Base-by-base conservation (phyloP, 202 grass and related monocot genomes). In the Thinopyrum obtusiflorum region DNA sequence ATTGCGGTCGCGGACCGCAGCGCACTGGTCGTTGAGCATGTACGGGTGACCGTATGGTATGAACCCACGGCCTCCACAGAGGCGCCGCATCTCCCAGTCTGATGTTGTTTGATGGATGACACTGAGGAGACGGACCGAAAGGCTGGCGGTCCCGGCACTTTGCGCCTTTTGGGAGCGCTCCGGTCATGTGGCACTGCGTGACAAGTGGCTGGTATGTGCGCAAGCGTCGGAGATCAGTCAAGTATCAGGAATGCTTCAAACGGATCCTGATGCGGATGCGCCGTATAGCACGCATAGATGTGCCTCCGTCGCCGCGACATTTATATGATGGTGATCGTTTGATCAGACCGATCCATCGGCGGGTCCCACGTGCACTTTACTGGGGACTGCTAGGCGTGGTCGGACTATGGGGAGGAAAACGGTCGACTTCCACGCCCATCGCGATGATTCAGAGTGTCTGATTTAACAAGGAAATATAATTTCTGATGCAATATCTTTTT, bases 231-330 rank as follows among this genome's bases (percentile, higher is more conserved):
- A 5, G 6, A 46, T 17, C 42, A 18, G 70, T 47, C 40, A 17
- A 73, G 70, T 49, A 10, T 18, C 40, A 74, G 7, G 40, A 49
- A 73, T 18, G 2, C 23, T 40, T 73, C 70, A 47, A 49, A 73
- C 15, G 7, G 7, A 4, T 4, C 7, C 70, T 74, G 40, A 74
- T 74, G 40, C 40, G 2, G 70, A 74, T 28, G 70, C 69, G 69
- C 24, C 39, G 40, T 27, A 10, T 1, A 26, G 69, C 72, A 47
- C 46, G 46, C 13, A 64, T 64, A 64, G 25, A 13, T 5, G 25
- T 76, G 44, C 29, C 73, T 53, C 73, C 28, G 73, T 76, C 44
- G 46, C 51, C 73, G 47, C 73, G 73, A 76, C 44, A 76, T n/a
- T 57, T 0, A 13, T 13, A 47, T 57, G 47, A 5, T 13, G 73